Evolutionary conservation across 2,329 filamentous ascomycete species (phyloP).

Genomic region (Microdochium bolleyi): DNA sequence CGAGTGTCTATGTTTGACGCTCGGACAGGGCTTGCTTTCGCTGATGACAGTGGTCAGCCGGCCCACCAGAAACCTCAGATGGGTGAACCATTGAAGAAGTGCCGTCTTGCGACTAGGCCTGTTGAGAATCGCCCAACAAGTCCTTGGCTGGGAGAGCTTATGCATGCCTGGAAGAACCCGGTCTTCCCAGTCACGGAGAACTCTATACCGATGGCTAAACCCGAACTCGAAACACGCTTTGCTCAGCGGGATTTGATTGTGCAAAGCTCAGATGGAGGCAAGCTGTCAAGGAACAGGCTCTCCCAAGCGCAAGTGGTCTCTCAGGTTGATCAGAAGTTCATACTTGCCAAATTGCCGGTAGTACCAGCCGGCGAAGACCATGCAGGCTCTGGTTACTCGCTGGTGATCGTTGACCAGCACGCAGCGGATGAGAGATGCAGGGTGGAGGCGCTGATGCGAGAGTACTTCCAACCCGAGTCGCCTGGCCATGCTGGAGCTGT

Average conservation of each 20-base stretch:
- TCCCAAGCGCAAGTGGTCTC: slow-evolving; percentile 57
- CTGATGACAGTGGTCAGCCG: slow-evolving; percentile 19
- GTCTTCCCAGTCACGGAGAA: slow-evolving; percentile 51
- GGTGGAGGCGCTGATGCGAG: slow-evolving; percentile 62
- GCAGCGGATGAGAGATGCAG: slow-evolving; percentile 85
- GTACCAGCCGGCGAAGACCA: slow-evolving; percentile 4
- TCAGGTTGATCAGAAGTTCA: slow-evolving; percentile 87
- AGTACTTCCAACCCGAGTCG: slow-evolving; percentile 32
- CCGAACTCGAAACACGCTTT: slow-evolving; percentile 8
- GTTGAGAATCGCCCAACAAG: slow-evolving; percentile 7
- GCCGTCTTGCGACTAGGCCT: slow-evolving; percentile 1
- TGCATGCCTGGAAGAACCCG: slow-evolving; percentile 67
- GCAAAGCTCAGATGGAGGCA: slow-evolving; percentile 16
- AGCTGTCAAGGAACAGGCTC: slow-evolving; percentile 57
- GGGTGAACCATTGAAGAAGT: slow-evolving; percentile 6
- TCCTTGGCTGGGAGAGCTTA: slow-evolving; percentile 52
- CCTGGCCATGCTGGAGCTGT: neutral
- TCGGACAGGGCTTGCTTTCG: slow-evolving; percentile 42
- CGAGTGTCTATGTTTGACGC: slow-evolving; percentile 41
- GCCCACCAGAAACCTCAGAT: slow-evolving; percentile 17
- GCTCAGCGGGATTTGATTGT: neutral
- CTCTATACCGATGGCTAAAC: slow-evolving; percentile 32
- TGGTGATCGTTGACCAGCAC: slow-evolving; percentile 86
- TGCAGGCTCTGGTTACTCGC: neutral
- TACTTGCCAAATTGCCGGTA: slow-evolving; percentile 55